Conservation (phyloP, 441 rosid species). For the Brassica balearica region DNA sequence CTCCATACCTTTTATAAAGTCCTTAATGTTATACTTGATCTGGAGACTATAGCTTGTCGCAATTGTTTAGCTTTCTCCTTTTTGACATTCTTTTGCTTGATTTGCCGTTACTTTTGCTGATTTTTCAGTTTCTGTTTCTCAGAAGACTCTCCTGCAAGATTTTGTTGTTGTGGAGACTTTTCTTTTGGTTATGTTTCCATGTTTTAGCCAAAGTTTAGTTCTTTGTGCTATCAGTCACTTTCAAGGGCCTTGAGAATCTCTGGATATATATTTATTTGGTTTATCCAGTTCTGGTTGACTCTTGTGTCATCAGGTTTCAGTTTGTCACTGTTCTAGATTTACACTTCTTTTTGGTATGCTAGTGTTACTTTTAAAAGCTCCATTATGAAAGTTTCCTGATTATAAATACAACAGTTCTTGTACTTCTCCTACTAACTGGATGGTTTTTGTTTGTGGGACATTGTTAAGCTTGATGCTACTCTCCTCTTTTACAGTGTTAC, state of each 20-base stretch:
- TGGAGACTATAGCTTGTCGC: slow-evolving; percentile 3
- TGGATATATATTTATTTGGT: slow-evolving; percentile 15
- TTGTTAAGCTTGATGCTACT: slow-evolving; percentile 10
- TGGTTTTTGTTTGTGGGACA: slow-evolving; percentile 16
- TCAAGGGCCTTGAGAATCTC: slow-evolving; percentile 24
- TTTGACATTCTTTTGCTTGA: slow-evolving; percentile 16
- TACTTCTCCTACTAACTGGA: background rate
- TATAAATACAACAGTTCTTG: background rate
- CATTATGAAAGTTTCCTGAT: background rate
- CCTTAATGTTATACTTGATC: slow-evolving; percentile 25
- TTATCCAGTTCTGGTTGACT: slow-evolving; percentile 31
- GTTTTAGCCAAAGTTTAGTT: slow-evolving; percentile 37
- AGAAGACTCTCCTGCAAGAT: slow-evolving; percentile 31
- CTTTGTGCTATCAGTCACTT: slow-evolving; percentile 36
- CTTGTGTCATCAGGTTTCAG: slow-evolving; percentile 27
- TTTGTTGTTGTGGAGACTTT: slow-evolving; percentile 23
- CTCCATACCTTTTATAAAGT: slow-evolving; percentile 6
- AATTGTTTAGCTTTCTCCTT: slow-evolving; percentile 10
- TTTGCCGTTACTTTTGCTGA: slow-evolving; percentile 31
- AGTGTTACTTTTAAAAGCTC: background rate
- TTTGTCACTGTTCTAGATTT: background rate
- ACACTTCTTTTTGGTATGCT: background rate
- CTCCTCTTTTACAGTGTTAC: background rate
- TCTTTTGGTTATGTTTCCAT: slow-evolving; percentile 29
- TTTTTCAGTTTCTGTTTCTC: slow-evolving; percentile 27